Base-by-base conservation (phyloP, 2,329 filamentous ascomycete species). In the Paraconiothyrium brasiliense region DNA sequence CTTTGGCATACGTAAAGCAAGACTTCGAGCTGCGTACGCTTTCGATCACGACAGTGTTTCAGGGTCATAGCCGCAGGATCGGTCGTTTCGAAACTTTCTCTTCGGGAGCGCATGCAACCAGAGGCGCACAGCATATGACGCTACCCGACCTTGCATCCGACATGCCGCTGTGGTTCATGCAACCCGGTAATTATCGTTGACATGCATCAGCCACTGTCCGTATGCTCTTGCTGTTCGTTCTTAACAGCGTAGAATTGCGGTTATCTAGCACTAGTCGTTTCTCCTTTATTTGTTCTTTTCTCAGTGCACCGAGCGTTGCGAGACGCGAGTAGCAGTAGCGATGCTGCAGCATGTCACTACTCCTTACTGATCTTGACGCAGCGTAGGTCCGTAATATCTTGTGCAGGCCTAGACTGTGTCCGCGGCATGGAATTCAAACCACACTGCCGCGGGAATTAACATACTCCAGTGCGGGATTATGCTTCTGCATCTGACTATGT, bases 121-220 rank as follows among this genome's bases (percentile, higher is more conserved):
- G 2, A 34, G 16, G n/a, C 13, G 30, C 30, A 50, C 47, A 50
- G 30, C 47, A 50, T 50, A 16, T 9, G 35, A 50, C 16, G 47
- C 47, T 30, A 50, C 30, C 47, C 47, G 47, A 35, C 47, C 47
- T 35, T 46, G 43, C 43, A 46, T 46, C 43, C 43, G 4, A 3
- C 43, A 46, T 13, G 20, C 11, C n/a, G 20, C 9, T 46, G 20
- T 46, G 20, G 20, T 46, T 24, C 11, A 46, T 46, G 43, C 43
- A 46, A 46, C 43, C 6, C 20, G 20, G 16, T 16, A 50, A 41
- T 34, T 30, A 50, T 20, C 7, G 14, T 2, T 30, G 27, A 4
- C 16, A 13, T 32, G 47, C n/a, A 34, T 20, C 27, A 48, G 22
- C 27, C 22, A 27, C 22, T 30, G 4, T 30, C 24, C 27, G 16